phyloP scores from a whole-genome alignment of 1,139 yeast species.

The Candida pseudoviswanathii region DNA sequence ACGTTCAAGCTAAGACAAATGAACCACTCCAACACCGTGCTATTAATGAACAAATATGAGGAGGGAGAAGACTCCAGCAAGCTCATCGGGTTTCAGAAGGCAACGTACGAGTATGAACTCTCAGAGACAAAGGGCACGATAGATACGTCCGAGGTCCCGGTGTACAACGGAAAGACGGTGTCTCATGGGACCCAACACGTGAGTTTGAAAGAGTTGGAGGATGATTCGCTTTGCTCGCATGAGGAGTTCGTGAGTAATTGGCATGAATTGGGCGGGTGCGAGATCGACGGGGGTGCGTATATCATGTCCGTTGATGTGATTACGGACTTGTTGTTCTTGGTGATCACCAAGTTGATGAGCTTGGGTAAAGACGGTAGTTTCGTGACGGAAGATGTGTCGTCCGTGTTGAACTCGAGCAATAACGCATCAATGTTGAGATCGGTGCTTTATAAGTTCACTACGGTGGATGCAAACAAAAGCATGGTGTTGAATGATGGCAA shows the following conservation, averaged over 20 bases:
- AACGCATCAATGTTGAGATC: constrained; percentile 40
- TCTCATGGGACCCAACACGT: background rate
- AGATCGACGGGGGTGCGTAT: constrained; percentile 37
- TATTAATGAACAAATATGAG: constrained; percentile 45
- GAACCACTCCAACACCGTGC: constrained; percentile 83
- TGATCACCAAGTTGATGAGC: constrained; percentile 55
- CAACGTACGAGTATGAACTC: constrained; percentile 56
- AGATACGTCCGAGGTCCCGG: constrained; percentile 48
- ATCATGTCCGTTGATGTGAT: constrained; percentile 25
- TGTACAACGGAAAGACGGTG: constrained; percentile 35
- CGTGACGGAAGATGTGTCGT: background rate
- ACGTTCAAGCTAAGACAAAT: constrained; percentile 75
- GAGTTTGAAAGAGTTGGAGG: constrained; percentile 37
- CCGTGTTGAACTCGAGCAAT: background rate
- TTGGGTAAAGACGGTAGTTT: constrained; percentile 25
- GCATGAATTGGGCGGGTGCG: constrained; percentile 60
- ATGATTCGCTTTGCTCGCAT: constrained; percentile 57
- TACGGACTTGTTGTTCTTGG: constrained; percentile 38
- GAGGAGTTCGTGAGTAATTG: constrained; percentile 56
- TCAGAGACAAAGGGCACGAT: constrained; percentile 41
- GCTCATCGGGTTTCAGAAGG: constrained; percentile 43
- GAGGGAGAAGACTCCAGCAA: constrained; percentile 10
- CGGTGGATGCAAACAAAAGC: constrained; percentile 11
- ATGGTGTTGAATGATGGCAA: constrained; percentile 34
- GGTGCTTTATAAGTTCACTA: constrained; percentile 49